Evolutionary conservation across 306 rosid genomes (phyloP).

Genomic region (Sicyos edulis): DNA sequence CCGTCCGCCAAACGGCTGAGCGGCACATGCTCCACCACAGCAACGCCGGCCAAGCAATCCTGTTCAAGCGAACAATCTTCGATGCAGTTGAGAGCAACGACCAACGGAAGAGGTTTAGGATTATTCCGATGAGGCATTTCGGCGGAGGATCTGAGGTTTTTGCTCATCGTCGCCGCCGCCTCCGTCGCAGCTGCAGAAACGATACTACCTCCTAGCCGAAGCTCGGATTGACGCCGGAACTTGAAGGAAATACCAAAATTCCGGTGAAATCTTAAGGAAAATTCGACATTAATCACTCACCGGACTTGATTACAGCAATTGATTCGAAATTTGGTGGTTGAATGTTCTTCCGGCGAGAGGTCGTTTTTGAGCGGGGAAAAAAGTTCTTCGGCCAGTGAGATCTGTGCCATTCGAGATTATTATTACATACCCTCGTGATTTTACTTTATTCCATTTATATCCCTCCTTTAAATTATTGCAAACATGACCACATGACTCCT

Average conservation of each 20-base stretch:
- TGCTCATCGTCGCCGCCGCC: slow-evolving; percentile 24
- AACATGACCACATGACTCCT: background rate
- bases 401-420: background rate
- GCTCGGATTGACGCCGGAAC: background rate
- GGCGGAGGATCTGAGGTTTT: slow-evolving; percentile 41
- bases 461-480: background rate
- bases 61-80: slow-evolving; percentile 77
- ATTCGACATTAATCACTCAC: background rate
- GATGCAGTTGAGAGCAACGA: slow-evolving; percentile 87
- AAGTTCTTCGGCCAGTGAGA: background rate
- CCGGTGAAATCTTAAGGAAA: background rate
- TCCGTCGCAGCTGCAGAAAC: slow-evolving; percentile 12
- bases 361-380: slow-evolving; percentile 14
- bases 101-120: slow-evolving; percentile 61
- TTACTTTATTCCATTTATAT: slow-evolving; percentile 18
- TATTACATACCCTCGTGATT: slow-evolving; percentile 23
- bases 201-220: background rate
- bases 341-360: slow-evolving; percentile 8
- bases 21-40: slow-evolving; percentile 73
- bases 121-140: slow-evolving; percentile 65
- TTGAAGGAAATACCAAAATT: background rate
- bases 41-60: slow-evolving; percentile 69
- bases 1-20: slow-evolving; percentile 84
- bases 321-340: slow-evolving; percentile 5
- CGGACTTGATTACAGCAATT: background rate